A percentile compares a stretch with the other conserved stretches of the same genome.
Conservation (phyloP, 139 green algal species). For the Tetradesmus lagerheimii region DNA sequence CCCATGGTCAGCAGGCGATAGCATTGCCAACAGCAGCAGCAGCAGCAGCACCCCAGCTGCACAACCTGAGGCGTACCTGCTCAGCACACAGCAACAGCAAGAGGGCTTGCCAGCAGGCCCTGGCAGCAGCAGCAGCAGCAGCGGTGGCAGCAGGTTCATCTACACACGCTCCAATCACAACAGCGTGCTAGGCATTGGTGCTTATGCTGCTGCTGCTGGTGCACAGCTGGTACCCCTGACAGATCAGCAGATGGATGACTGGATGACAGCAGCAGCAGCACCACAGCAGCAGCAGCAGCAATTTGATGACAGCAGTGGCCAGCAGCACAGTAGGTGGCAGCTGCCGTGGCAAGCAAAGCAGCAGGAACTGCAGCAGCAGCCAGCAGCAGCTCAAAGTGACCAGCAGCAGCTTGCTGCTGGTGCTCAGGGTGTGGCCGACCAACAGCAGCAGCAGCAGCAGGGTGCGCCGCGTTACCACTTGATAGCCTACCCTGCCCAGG, state of each 20-base stretch:
- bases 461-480: conserved; percentile 44
- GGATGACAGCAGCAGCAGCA: conserved; percentile 46
- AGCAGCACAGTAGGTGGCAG: background rate
- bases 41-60: background rate
- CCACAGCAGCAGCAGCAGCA: conserved; percentile 12
- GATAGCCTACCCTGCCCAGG: conserved; percentile 72
- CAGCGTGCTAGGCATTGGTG: conserved; percentile 81
- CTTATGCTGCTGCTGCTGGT: conserved; percentile 63
- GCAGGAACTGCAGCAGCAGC: background rate
- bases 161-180: conserved; percentile 86
- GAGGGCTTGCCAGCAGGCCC: background rate
- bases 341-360: conserved; percentile 3
- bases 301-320: background rate
- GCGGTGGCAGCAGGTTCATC: conserved; percentile 33
- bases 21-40: conserved; percentile 20
- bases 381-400: background rate
- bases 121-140: conserved; percentile 5
- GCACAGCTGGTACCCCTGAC: conserved; percentile 44
- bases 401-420: conserved; percentile 31
- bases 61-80: background rate
- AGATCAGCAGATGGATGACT: conserved; percentile 58
- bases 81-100: background rate
- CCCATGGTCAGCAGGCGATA: conserved; percentile 55
- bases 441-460: background rate
- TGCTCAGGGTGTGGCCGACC: background rate